Evolutionary conservation across 768 basidiomycete genomes (phyloP), one percentile per base, ranked within the genome.

Genomic region (Tylopilus sp.): DNA sequence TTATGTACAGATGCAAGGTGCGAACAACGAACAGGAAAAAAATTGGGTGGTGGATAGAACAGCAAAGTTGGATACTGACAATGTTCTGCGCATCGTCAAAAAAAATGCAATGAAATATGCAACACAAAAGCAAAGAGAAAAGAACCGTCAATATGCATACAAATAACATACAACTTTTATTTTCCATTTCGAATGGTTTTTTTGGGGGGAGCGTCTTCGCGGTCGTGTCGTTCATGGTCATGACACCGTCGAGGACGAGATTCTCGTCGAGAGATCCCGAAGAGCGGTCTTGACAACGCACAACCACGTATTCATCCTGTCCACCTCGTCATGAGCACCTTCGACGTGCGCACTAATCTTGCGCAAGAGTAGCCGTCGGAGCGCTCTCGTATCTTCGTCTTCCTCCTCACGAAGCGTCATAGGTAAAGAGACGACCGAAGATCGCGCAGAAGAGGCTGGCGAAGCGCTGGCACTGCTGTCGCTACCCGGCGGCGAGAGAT

Each of bases 251-350:
- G 57, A 13, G 13, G 46, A 43, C 31, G 57, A 50, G 8, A 52
- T 43, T 18, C 45, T 56, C 30, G 44, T 53, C 36, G 79, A 79
- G 41, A 82, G 75, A 45, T 83, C 79, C 38, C 77, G 74, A 15
- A 85, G 73, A 25, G 80, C 82, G 44, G 81, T 83, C 56, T 79
- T 82, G 52, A 88, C 78, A 45, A 87, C 79, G 42, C 76, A 73
- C 18, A 87, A 66, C 85, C 86, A 88, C 1, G 67, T 69, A 20
- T 71, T 72, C 30, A 75, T 75, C 55, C 76, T 79, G 52, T 88
- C 84, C 39, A 87, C 72, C 60, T 87, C 83, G 39, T 83, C 82
- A 58, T 79, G 77, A 2, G 82, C 80, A 6, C 79, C 80, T 15
- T 72, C 71, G 47, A 79, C 57, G 41, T 78, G 70, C 51, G 80